Conservation (phyloP, 805 yeast genomes). For the Nakazawaea ishiwadae region DNA sequence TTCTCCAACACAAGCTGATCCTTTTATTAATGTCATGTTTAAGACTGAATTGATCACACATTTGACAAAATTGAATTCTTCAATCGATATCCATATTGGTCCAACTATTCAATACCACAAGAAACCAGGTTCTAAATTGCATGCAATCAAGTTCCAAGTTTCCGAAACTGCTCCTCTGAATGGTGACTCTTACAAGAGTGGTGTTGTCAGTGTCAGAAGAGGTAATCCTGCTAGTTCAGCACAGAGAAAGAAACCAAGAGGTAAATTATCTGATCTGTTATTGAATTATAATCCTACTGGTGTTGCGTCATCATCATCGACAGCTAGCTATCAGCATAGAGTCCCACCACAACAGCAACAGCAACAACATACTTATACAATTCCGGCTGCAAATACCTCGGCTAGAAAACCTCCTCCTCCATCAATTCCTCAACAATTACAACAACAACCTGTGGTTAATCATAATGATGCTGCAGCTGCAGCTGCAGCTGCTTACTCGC, state of each 20-base stretch:
- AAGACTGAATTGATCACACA: conserved; percentile 87
- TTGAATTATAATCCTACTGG: conserved; percentile 9
- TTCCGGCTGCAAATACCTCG: conserved; percentile 20
- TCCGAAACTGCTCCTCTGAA: conserved; percentile 59
- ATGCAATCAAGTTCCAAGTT: conserved; percentile 63
- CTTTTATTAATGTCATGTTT: conserved; percentile 73
- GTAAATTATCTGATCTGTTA: conserved; percentile 20
- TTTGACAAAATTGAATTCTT: conserved; percentile 55
- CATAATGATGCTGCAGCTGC: conserved; percentile 35
- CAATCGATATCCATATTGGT: conserved; percentile 60
- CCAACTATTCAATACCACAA: conserved; percentile 78
- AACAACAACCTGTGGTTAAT: conserved; percentile 8
- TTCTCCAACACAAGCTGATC: conserved; percentile 63
- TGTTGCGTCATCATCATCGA: background rate
- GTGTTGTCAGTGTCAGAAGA: conserved; percentile 72
- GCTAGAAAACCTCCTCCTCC: conserved; percentile 29
- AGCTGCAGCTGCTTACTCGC: conserved; percentile 29
- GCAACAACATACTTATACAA: conserved; percentile 18
- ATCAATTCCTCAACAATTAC: conserved; percentile 24
- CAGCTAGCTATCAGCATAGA: conserved; percentile 2
- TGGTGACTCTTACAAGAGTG: conserved; percentile 82
- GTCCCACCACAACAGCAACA: conserved; percentile 15
- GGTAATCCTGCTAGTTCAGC: conserved; percentile 73
- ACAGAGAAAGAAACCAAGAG: conserved; percentile 75
- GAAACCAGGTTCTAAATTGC: conserved; percentile 78